These are phyloP conservation scores for Hemileccinum impolitum DNA, from an alignment of 768 basidiomycete species.

Conservation along the genomic window DNA sequence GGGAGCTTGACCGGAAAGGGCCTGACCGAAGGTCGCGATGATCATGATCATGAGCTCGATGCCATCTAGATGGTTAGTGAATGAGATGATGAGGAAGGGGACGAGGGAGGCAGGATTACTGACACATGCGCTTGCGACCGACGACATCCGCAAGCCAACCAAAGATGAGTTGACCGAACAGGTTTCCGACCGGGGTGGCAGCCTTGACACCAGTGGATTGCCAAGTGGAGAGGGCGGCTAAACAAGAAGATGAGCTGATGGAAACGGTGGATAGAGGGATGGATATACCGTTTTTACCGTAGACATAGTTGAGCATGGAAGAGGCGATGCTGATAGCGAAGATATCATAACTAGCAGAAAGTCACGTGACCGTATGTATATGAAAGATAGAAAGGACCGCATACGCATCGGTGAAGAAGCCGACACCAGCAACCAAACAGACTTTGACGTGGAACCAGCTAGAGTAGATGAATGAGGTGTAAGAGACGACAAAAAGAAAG, in stretches of 20 bases:
- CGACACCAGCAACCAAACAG: conserved; percentile 68
- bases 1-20: conserved; percentile 63
- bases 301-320: conserved; percentile 81
- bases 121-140: conserved; percentile 80
- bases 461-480: background rate
- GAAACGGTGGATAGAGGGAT: background rate
- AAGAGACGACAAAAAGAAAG: background rate
- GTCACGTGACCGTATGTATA: background rate
- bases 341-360: conserved; percentile 56
- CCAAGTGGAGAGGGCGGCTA: conserved; percentile 39
- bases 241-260: background rate
- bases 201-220: conserved; percentile 79
- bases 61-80: conserved; percentile 35
- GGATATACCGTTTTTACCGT: conserved; percentile 37
- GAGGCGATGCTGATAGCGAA: conserved; percentile 89
- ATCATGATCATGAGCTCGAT: conserved; percentile 76
- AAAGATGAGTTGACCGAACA: conserved; percentile 74
- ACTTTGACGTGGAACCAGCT: conserved; percentile 87
- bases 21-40: conserved; percentile 74
- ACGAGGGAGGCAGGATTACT: conserved; percentile 22
- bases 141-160: conserved; percentile 77
- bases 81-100: background rate
- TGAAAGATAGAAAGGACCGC: conserved; percentile 16
- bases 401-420: conserved; percentile 88
- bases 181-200: conserved; percentile 71